Conservation (phyloP, 106 monocot genomes). For the Allium fistulosum region DNA sequence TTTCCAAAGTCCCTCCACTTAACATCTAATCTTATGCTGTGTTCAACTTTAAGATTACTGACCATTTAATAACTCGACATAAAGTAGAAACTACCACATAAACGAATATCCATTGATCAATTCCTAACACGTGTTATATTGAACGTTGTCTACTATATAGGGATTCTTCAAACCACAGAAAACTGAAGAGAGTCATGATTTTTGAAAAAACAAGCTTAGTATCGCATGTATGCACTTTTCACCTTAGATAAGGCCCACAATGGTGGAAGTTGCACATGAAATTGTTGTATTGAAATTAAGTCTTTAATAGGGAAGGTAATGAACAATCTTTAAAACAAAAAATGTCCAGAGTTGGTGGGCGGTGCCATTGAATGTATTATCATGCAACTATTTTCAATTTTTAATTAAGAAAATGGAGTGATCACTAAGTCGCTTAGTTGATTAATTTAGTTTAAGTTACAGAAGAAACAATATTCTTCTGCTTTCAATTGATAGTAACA, state of each 20-base stretch:
- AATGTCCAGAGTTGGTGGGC: no score
- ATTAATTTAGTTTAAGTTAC: no score
- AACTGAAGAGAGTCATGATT: slow-evolving; percentile 12
- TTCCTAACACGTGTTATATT: slow-evolving; percentile 3
- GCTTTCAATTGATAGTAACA: no score
- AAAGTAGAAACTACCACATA: slow-evolving; percentile 12
- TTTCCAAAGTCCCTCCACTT: no score
- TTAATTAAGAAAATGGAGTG: no score
- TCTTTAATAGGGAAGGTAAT: slow-evolving; percentile 16
- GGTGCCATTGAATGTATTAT: no score
- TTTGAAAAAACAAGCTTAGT: slow-evolving; percentile 32
- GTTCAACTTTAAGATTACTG: no score
- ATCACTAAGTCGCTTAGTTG: no score
- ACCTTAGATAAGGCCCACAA: slow-evolving; percentile 36
- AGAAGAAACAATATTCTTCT: no score
- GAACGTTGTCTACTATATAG: background rate
- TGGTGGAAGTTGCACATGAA: slow-evolving; percentile 51
- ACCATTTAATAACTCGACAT: slow-evolving; percentile 13
- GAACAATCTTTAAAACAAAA: no score
- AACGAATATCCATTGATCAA: slow-evolving; percentile 17
- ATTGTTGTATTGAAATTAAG: slow-evolving; percentile 29
- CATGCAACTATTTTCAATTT: no score
- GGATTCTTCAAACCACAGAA: slow-evolving; percentile 1
- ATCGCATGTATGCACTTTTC: slow-evolving; percentile 29
- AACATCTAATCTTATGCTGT: no score